phyloP scores from a whole-genome alignment of 441 rosid species.

The Kokia cookei region DNA sequence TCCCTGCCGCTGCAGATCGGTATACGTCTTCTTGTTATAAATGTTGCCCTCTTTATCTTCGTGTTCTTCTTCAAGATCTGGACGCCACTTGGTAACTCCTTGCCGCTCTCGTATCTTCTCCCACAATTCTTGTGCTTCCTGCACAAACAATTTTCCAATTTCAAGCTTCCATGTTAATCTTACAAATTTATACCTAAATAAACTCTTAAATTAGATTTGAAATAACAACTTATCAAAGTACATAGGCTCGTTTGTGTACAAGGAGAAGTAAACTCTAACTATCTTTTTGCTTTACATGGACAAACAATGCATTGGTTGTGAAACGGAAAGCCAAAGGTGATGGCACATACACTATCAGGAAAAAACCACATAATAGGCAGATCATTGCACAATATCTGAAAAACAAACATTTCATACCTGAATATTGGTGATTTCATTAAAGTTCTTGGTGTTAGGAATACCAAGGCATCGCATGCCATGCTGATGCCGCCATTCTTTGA shows the following conservation, averaged over 20 bases:
- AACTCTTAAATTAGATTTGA: not conserved
- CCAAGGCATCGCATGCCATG: slow-evolving; percentile 99
- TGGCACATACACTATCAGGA: not conserved
- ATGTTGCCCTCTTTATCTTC: slow-evolving; percentile 98
- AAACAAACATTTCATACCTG: slow-evolving; percentile 36
- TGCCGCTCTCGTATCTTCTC: slow-evolving; percentile 82
- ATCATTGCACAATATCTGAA: not conserved
- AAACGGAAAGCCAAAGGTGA: not conserved
- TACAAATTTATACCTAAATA: not conserved
- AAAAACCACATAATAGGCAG: not conserved
- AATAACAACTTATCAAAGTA: not conserved
- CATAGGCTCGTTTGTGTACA: not conserved
- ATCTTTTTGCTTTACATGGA: not conserved
- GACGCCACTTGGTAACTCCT: slow-evolving; percentile 96
- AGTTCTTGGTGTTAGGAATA: slow-evolving; percentile 98
- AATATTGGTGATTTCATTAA: slow-evolving; percentile 92
- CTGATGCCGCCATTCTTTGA: slow-evolving; percentile 99
- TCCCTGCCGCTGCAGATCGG: slow-evolving; percentile 98
- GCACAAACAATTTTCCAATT: slow-evolving; percentile 3
- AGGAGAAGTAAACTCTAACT: not conserved
- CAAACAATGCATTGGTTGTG: not conserved
- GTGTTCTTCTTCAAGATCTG: slow-evolving; percentile 99
- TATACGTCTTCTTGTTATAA: slow-evolving; percentile 94
- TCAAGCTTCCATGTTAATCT: not conserved
- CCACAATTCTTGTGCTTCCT: slow-evolving; percentile 99